Evolutionary conservation across 1,284 basidiomycete genomes (phyloP).

Genomic region (Marasmius sp.): DNA sequence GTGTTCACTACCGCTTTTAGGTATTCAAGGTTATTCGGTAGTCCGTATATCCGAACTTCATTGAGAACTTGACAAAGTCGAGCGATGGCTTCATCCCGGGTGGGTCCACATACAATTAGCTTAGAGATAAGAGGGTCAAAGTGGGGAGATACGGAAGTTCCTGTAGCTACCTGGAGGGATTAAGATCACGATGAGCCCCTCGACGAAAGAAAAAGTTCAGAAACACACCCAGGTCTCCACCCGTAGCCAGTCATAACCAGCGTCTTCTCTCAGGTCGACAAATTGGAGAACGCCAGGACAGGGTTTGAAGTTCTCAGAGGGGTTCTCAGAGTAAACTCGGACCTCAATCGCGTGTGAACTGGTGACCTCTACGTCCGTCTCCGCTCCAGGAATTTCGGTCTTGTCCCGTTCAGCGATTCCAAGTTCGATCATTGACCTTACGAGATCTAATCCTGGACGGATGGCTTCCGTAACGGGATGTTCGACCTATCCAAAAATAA

Average conservation of each 20-base stretch:
- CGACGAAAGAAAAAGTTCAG: not conserved
- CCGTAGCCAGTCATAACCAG: conserved; percentile 44
- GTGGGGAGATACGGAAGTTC: conserved; percentile 50
- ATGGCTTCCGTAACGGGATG: conserved; percentile 67
- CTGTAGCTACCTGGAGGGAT: conserved; percentile 44
- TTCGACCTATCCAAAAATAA: conserved; percentile 48
- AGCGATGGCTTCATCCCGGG: conserved; percentile 40
- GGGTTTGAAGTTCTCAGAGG: conserved; percentile 56
- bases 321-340: conserved; percentile 69
- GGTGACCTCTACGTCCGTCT: conserved; percentile 5
- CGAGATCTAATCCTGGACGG: conserved; percentile 60
- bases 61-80: conserved; percentile 37
- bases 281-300: conserved; percentile 62
- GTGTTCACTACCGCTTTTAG: conserved; percentile 45
- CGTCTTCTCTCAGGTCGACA: conserved; percentile 40
- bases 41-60: conserved; percentile 42
- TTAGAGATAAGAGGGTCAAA: conserved; percentile 63
- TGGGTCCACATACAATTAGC: conserved; percentile 44
- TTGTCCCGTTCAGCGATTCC: conserved; percentile 37
- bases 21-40: conserved; percentile 59
- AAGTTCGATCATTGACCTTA: conserved; percentile 65
- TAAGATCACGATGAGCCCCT: not conserved
- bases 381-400: not conserved
- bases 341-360: conserved; percentile 58
- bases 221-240: conserved; percentile 53